Evolutionary conservation across 352 stramenopile genomes (phyloP), one percentile per base, ranked within the genome.

Genomic region (Pythium periplocum): DNA sequence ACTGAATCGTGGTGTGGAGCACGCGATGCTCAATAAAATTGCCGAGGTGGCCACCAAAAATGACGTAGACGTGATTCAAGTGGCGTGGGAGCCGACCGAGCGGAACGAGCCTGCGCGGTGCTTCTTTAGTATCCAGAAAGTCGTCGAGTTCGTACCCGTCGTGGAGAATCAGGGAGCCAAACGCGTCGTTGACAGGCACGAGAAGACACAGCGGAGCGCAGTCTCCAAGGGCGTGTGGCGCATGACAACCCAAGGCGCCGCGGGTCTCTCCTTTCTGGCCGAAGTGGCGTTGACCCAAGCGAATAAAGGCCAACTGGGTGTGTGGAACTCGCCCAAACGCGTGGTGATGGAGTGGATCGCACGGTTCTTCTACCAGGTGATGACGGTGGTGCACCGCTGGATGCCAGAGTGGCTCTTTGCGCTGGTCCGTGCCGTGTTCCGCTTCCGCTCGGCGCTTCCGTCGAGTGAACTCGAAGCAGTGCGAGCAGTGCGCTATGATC

Each of bases 1-100:
- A 2, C 53, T 91, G 6, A 88, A 91, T 43, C 75, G 80, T 4
- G 75, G 78, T 26, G 74, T 87, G 8, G 78, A 91, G 46, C 78
- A 91, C 50, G 73, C 75, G 12, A 83, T 89, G 74, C 39, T 83
- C 36, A 64, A 71, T 45, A 69, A 61, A 63, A 60, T 87, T 3
- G 62, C 74, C 9, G 68, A 74, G 48, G 39, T 73, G 1, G 74
- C 75, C 41, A 11, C 36, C 4, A 51, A 39, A 17, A 34, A 31
- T 30, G 47, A 46, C 11, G 53, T 57, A 4, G 45, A 45, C 45
- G 45, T 10, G 9, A 47, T 89, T 10, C 42, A 64, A 10, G 66
- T 86, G 53, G 32, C 39, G 2, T 90, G 78, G 76, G 76, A 90
- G 38, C 76, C 69, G 34, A 90, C 78, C 7, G 76, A 79, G 48